These are phyloP conservation scores for Paramyrothecium sp. DNA, from an alignment of 2,329 filamentous ascomycete genomes.

Conservation along the genomic window DNA sequence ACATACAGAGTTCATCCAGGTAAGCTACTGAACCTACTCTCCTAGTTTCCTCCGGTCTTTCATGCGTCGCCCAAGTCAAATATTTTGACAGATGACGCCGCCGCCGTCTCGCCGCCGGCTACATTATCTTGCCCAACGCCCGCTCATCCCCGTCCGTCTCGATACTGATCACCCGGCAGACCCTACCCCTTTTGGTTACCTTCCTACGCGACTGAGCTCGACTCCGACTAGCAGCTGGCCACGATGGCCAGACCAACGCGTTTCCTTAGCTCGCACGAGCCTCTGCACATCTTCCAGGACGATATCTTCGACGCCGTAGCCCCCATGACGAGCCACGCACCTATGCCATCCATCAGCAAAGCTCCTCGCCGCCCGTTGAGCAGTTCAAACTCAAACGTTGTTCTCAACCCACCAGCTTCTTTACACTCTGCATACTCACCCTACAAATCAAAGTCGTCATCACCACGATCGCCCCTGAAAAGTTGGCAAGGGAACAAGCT, in stretches of 20 bases:
- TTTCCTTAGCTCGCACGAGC: conserved; percentile 43
- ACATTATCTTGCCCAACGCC: background rate
- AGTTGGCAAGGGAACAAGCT: conserved; percentile 57
- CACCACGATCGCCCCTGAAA: conserved; percentile 58
- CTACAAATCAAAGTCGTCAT: conserved; percentile 63
- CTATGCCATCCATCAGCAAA: conserved; percentile 52
- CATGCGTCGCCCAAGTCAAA: conserved; percentile 13
- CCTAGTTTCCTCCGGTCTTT: conserved; percentile 16
- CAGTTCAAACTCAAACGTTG: conserved; percentile 57
- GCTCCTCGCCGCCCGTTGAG: conserved; percentile 47
- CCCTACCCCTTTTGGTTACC: background rate
- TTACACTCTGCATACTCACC: conserved; percentile 62
- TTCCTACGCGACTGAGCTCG: conserved; percentile 11
- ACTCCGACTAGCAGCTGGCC: conserved; percentile 29
- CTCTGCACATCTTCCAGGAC: conserved; percentile 53
- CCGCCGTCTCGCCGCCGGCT: conserved; percentile 1
- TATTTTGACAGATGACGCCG: conserved; percentile 1
- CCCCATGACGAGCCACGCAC: conserved; percentile 54
- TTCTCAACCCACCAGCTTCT: conserved; percentile 62
- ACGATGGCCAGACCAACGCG: conserved; percentile 53
- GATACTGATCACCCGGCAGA: background rate
- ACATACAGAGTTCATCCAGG: conserved; percentile 20
- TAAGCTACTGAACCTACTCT: conserved; percentile 18
- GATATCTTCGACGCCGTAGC: conserved; percentile 43
- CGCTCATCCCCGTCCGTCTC: conserved; percentile 1